phyloP scores from a whole-genome alignment of 345 rosid species.

The Eucalyptus victrix region DNA sequence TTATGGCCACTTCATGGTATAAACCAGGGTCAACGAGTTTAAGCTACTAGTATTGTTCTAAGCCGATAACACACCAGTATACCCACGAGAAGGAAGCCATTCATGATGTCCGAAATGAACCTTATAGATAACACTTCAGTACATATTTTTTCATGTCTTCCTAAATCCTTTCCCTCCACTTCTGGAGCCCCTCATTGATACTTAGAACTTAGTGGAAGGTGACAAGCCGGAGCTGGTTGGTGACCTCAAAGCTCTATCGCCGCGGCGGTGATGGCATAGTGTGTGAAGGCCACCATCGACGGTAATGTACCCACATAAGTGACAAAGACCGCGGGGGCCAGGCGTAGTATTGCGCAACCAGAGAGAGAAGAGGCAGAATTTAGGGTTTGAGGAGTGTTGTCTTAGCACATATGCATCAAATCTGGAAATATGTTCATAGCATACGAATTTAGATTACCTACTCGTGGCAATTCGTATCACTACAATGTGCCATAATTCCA shows the following conservation, averaged over 20 bases:
- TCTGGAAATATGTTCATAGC: neutral
- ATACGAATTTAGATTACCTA: neutral
- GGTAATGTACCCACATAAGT: neutral
- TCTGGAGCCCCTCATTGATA: neutral
- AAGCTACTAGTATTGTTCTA: no score
- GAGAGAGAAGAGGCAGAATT: neutral
- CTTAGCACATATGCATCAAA: neutral
- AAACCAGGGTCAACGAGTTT: no score
- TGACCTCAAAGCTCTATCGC: neutral
- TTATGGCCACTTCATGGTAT: no score
- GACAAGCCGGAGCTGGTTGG: neutral
- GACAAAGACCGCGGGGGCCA: neutral
- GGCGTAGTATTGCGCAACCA: neutral
- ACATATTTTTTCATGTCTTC: no score
- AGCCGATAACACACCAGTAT: no score
- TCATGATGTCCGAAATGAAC: no score
- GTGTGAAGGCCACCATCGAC: neutral
- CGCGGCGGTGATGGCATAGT: neutral
- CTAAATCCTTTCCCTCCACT: no score
- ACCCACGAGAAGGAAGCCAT: no score
- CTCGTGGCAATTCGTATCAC: neutral
- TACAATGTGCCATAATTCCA: neutral
- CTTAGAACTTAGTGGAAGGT: neutral
- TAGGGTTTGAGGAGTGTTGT: neutral
- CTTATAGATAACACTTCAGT: no score